phyloP scores from a whole-genome alignment of 2,329 filamentous ascomycete genomes.

The Beauveria caledonica region DNA sequence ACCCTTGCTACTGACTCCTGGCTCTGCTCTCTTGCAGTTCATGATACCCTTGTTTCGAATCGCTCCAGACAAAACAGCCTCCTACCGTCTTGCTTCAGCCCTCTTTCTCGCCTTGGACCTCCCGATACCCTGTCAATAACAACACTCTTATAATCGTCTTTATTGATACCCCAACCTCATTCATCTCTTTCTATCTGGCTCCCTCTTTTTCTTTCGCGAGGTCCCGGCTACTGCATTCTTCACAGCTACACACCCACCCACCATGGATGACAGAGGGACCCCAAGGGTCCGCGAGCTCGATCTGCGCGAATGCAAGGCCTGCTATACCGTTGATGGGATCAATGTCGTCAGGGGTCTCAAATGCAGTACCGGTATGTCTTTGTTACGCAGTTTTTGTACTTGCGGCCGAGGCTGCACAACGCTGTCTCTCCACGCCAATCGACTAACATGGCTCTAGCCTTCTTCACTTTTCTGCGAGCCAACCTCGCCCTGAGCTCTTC shows the following conservation, averaged over 20 bases:
- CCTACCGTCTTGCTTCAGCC: not conserved
- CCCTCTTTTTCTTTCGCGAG: not conserved
- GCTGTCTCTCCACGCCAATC: not conserved
- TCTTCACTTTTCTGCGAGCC: slow-evolving; percentile 73
- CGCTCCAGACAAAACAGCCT: not conserved
- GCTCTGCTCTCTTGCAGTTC: not conserved
- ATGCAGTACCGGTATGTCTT: slow-evolving; percentile 45
- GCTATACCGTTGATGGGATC: slow-evolving; percentile 45
- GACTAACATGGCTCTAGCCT: slow-evolving; percentile 44
- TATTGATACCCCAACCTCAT: slow-evolving; percentile 4
- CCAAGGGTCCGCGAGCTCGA: slow-evolving; percentile 30
- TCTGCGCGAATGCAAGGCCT: slow-evolving; percentile 29
- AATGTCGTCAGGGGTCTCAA: slow-evolving; percentile 49
- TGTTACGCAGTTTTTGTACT: not conserved
- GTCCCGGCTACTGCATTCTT: slow-evolving; percentile 12
- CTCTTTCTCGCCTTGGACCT: not conserved
- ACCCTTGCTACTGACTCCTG: not conserved
- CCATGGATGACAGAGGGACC: slow-evolving; percentile 16
- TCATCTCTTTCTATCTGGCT: not conserved
- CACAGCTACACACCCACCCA: not conserved
- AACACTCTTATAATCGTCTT: not conserved
- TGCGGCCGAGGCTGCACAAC: not conserved
- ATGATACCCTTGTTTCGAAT: slow-evolving; percentile 12
- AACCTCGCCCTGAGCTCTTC: slow-evolving; percentile 64
- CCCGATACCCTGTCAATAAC: not conserved